Conservation (phyloP, 2,329 filamentous ascomycete genomes). For the Aureobasidium sp. region DNA sequence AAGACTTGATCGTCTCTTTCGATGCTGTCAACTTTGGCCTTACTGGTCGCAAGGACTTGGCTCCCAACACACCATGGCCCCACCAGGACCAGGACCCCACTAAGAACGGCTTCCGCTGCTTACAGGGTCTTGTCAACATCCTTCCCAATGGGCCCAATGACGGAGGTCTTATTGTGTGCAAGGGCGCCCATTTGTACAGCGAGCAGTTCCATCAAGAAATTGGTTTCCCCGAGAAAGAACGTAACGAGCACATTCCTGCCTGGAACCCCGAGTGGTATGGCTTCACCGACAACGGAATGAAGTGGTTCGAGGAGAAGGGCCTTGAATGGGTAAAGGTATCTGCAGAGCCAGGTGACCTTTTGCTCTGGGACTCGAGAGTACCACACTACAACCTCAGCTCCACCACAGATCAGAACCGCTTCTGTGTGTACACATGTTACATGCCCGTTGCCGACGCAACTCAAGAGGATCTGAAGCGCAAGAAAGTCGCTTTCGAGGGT, state of each 20-base stretch:
- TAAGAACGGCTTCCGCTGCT: constrained; percentile 41
- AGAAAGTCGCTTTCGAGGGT: constrained; percentile 27
- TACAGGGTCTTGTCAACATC: constrained; percentile 45
- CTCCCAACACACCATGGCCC: constrained; percentile 28
- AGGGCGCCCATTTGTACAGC: constrained; percentile 25
- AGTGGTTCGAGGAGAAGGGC: constrained; percentile 20
- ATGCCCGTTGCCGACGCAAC: constrained; percentile 30
- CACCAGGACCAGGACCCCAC: constrained; percentile 34
- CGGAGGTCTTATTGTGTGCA: constrained; percentile 31
- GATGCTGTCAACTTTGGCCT: constrained; percentile 34
- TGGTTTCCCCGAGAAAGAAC: neutral
- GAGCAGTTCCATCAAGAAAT: constrained; percentile 27
- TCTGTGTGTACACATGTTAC: constrained; percentile 29
- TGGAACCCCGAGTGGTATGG: constrained; percentile 29
- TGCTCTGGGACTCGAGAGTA: constrained; percentile 21
- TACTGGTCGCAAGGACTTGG: constrained; percentile 25
- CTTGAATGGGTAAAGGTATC: constrained; percentile 17
- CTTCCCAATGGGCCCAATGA: constrained; percentile 30
- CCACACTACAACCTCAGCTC: constrained; percentile 28
- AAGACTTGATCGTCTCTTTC: constrained; percentile 31
- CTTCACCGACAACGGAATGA: constrained; percentile 20
- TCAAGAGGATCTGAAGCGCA: constrained; percentile 27
- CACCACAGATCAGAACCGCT: constrained; percentile 24
- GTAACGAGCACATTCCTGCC: constrained; percentile 20
- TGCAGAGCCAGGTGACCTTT: constrained; percentile 17